Percentiles rank a stretch among this genome's conserved stretches.
phyloP scores from a whole-genome alignment of 2,329 filamentous ascomycete genomes.

The Dichotomopilus funicola region DNA sequence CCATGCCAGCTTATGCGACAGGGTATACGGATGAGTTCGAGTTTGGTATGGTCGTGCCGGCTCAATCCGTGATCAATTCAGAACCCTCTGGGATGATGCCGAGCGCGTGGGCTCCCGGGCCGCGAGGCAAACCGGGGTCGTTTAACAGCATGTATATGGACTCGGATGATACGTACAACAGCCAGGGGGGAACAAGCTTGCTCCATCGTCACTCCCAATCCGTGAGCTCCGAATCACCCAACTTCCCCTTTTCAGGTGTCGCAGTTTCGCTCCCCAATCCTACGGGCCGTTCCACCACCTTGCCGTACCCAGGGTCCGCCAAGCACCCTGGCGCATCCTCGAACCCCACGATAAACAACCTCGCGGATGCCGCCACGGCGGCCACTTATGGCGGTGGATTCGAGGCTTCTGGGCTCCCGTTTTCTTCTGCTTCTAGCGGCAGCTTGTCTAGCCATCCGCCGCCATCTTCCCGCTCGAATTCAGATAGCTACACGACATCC shows the following conservation, averaged over 20 bases:
- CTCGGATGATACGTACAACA: conserved; percentile 26
- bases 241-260: conserved; percentile 37
- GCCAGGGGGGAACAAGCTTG: conserved; percentile 29
- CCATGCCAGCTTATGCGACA: conserved; percentile 30
- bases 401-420: conserved; percentile 12
- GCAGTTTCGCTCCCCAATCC: conserved; percentile 37
- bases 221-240: conserved; percentile 28
- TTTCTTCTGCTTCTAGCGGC: conserved; percentile 8
- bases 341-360: conserved; percentile 10
- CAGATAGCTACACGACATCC: conserved; percentile 15
- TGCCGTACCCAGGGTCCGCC: conserved; percentile 24
- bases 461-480: conserved; percentile 13
- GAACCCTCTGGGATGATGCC: conserved; percentile 31
- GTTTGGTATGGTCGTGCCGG: conserved; percentile 27
- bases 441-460: conserved; percentile 11
- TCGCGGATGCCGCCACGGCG: conserved; percentile 27
- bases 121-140: conserved; percentile 19
- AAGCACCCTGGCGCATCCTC: conserved; percentile 18
- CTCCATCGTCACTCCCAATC: conserved; percentile 29
- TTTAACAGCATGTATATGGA: conserved; percentile 32
- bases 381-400: conserved; percentile 21
- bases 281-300: conserved; percentile 27
- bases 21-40: conserved; percentile 28
- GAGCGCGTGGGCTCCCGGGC: conserved; percentile 27
- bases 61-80: conserved; percentile 32